Conservation (phyloP, 2,329 filamentous ascomycete genomes). For the Arthroderma uncinatum region DNA sequence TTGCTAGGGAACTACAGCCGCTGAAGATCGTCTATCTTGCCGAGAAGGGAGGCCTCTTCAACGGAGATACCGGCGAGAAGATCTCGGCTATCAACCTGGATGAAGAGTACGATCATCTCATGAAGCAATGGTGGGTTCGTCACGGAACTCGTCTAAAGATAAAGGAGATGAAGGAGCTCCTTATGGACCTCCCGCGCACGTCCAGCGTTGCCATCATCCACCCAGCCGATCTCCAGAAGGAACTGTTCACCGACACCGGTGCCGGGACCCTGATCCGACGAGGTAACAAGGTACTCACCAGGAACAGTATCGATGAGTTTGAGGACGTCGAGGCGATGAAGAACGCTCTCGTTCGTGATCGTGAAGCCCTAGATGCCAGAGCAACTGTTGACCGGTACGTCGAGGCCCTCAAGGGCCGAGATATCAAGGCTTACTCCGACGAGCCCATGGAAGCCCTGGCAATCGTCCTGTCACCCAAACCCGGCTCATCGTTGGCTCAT, state of each 20-base stretch:
- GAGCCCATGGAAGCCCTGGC: slow-evolving; percentile 87
- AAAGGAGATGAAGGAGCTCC: slow-evolving; percentile 87
- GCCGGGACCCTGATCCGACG: slow-evolving; percentile 86
- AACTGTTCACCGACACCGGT: slow-evolving; percentile 91
- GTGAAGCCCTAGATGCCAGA: slow-evolving; percentile 67
- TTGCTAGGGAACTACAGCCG: slow-evolving; percentile 78
- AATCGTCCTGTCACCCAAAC: slow-evolving; percentile 65
- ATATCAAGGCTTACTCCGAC: slow-evolving; percentile 91
- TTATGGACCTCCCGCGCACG: slow-evolving; percentile 77
- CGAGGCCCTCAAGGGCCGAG: slow-evolving; percentile 60
- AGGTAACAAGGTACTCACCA: slow-evolving; percentile 76
- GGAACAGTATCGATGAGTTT: slow-evolving; percentile 61
- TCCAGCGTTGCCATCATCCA: slow-evolving; percentile 97
- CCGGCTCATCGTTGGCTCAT: slow-evolving; percentile 60
- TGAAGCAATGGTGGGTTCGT: slow-evolving; percentile 88
- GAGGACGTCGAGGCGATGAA: slow-evolving; percentile 66
- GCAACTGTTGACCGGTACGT: slow-evolving; percentile 81
- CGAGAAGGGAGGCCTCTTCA: slow-evolving; percentile 92
- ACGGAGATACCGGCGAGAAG: slow-evolving; percentile 85
- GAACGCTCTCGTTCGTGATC: slow-evolving; percentile 68
- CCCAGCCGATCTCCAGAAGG: slow-evolving; percentile 88
- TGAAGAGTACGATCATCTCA: slow-evolving; percentile 85
- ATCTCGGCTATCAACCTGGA: slow-evolving; percentile 97
- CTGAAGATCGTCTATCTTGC: slow-evolving; percentile 98
- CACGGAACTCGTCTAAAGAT: slow-evolving; percentile 96